Evolutionary conservation across 2,329 filamentous ascomycete species (phyloP).

Genomic region (Xylariaceae sp.): DNA sequence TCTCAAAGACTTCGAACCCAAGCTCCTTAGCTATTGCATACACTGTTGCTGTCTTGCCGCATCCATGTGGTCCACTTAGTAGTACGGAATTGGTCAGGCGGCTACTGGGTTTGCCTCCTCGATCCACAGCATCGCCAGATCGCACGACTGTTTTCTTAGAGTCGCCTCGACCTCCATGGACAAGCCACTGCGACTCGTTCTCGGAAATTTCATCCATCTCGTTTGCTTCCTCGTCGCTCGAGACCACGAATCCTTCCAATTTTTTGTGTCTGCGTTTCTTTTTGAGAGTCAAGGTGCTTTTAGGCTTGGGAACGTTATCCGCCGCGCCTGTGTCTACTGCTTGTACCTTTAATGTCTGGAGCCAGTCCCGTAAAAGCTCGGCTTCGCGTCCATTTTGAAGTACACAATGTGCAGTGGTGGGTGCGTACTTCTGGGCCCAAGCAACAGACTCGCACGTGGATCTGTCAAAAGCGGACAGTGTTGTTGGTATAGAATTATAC

Average conservation of each 20-base stretch:
- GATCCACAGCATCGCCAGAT: slow-evolving; percentile 37
- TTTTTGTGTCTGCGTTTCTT: slow-evolving; percentile 77
- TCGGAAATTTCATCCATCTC: slow-evolving; percentile 74
- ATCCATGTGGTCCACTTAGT: slow-evolving; percentile 86
- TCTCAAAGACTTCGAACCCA: slow-evolving; percentile 93
- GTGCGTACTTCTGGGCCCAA: slow-evolving; percentile 89
- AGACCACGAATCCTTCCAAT: slow-evolving; percentile 80
- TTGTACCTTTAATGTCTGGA: slow-evolving; percentile 76
- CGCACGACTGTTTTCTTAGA: slow-evolving; percentile 63
- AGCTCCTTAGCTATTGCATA: slow-evolving; percentile 92
- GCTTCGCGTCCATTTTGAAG: slow-evolving; percentile 78
- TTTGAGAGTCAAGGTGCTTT: slow-evolving; percentile 45
- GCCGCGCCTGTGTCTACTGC: slow-evolving; percentile 70
- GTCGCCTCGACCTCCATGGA: slow-evolving; percentile 46
- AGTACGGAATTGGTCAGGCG: slow-evolving; percentile 79
- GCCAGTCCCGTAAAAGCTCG: slow-evolving; percentile 78
- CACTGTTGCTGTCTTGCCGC: slow-evolving; percentile 91
- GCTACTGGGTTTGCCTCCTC: slow-evolving; percentile 48
- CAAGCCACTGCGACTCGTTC: slow-evolving; percentile 57
- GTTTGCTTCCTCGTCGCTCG: slow-evolving; percentile 75
- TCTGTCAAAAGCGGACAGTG: slow-evolving; percentile 80
- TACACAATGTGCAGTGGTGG: slow-evolving; percentile 70
- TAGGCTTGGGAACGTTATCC: slow-evolving; percentile 44
- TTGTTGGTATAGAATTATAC: slow-evolving; percentile 64
- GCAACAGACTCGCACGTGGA: slow-evolving; percentile 74